Percentiles rank a stretch among this genome's conserved stretches.
Conservation (phyloP, 2,329 filamentous ascomycete genomes). For the Pseudocercospora pini-densiflorae region DNA sequence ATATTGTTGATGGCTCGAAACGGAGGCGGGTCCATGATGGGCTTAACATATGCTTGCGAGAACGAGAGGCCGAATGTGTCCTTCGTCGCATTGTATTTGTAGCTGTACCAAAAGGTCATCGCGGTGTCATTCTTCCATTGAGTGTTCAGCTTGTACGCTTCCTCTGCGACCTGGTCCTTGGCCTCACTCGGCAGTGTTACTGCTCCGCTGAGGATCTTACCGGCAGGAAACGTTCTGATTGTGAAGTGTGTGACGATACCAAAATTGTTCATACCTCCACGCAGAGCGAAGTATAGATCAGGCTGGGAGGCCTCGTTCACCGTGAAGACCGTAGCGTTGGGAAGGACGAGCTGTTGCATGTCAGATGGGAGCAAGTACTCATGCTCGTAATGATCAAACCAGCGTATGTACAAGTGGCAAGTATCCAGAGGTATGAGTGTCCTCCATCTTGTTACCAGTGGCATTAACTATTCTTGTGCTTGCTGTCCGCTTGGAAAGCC, state of each 20-base stretch:
- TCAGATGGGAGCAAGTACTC: background rate
- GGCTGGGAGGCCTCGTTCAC: slow-evolving; percentile 29
- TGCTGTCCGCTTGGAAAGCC: background rate
- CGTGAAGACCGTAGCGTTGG: slow-evolving; percentile 30
- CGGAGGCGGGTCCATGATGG: background rate
- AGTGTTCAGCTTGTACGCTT: background rate
- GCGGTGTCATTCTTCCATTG: background rate
- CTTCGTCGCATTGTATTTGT: background rate
- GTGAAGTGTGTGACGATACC: slow-evolving; percentile 38
- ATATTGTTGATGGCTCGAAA: background rate
- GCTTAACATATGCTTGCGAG: background rate
- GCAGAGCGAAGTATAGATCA: slow-evolving; percentile 34
- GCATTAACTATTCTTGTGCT: background rate
- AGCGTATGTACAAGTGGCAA: background rate
- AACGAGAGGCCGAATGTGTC: background rate
- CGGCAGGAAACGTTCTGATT: slow-evolving; percentile 27
- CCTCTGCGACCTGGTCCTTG: background rate
- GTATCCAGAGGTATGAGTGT: background rate
- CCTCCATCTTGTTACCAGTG: background rate
- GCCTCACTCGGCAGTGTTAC: slow-evolving; percentile 17
- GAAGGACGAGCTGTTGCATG: slow-evolving; percentile 35
- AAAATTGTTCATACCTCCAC: slow-evolving; percentile 36
- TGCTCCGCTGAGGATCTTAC: slow-evolving; percentile 24
- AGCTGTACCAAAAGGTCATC: background rate
- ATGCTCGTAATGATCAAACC: no score